Evolutionary conservation across 176 grass and related monocot species (phyloP).

Genomic region (Alopecurus myosuroides): DNA sequence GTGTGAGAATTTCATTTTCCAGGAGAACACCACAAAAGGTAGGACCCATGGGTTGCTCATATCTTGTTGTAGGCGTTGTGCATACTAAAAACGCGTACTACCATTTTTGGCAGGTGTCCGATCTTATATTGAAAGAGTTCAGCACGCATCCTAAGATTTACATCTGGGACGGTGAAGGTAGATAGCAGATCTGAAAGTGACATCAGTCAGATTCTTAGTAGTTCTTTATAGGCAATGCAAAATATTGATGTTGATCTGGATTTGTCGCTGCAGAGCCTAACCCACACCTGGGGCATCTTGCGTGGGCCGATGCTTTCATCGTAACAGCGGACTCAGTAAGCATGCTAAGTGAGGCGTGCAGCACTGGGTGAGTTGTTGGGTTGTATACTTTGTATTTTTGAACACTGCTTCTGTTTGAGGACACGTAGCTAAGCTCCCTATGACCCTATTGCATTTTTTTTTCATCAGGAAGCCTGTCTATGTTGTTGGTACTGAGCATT

Average conservation of each 20-base stretch:
- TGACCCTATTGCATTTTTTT: conserved; percentile 4
- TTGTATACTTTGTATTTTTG: neutral
- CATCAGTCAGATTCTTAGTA: neutral
- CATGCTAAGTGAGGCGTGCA: conserved; percentile 90
- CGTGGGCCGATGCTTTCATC: conserved; percentile 90
- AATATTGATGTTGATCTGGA: neutral
- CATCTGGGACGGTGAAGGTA: conserved; percentile 92
- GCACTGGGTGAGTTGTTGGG: conserved; percentile 62
- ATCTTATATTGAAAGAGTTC: conserved; percentile 71
- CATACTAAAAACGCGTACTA: neutral
- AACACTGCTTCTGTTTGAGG: neutral
- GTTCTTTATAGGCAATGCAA: neutral
- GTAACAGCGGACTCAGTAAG: conserved; percentile 86
- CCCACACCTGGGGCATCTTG: conserved; percentile 89
- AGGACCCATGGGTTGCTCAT: conserved; percentile 1
- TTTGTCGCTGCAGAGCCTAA: conserved; percentile 64
- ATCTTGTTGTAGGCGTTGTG: neutral
- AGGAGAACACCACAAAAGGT: conserved; percentile 89
- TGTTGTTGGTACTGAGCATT: conserved; percentile 68
- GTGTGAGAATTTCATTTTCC: conserved; percentile 90
- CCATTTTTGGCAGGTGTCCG: conserved; percentile 49
- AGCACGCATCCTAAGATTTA: conserved; percentile 65
- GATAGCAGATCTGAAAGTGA: neutral
- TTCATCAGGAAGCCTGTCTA: conserved; percentile 89
- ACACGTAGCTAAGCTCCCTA: conserved; percentile 8